phyloP scores from a whole-genome alignment of 805 yeast species.

The Yarrowia sp. region DNA sequence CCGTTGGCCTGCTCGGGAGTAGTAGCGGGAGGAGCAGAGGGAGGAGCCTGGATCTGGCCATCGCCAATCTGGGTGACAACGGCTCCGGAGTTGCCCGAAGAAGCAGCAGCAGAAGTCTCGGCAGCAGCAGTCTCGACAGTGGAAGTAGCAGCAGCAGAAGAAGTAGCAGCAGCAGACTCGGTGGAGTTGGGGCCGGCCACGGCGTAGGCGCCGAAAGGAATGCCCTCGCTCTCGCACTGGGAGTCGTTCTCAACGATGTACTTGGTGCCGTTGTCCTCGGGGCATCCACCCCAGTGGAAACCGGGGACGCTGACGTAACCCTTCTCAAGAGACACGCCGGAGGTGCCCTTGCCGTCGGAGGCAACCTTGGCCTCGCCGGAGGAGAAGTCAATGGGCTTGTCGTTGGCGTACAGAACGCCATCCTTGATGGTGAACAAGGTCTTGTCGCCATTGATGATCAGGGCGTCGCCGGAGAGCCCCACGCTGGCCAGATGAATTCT shows the following conservation, averaged over 20 bases:
- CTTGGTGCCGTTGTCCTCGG: background rate
- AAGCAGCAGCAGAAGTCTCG: background rate
- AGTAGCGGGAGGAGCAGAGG: constrained; percentile 21
- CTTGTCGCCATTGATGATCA: background rate
- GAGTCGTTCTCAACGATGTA: constrained; percentile 14
- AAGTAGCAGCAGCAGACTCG: background rate
- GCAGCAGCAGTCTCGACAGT: background rate
- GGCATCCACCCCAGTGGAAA: constrained; percentile 30
- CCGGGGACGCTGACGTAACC: constrained; percentile 26
- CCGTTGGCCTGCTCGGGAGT: constrained; percentile 37
- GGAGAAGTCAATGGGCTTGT: constrained; percentile 20
- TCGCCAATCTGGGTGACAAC: constrained; percentile 28
- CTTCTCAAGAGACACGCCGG: constrained; percentile 9
- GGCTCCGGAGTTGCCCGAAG: constrained; percentile 6
- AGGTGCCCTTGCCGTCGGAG: constrained; percentile 22
- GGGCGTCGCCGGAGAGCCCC: background rate
- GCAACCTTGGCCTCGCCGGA: constrained; percentile 28
- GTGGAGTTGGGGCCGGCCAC: background rate
- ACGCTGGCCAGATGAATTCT: constrained; percentile 14
- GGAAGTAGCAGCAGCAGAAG: background rate
- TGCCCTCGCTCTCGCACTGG: constrained; percentile 43
- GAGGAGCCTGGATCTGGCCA: constrained; percentile 35
- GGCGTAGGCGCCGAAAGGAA: constrained; percentile 31
- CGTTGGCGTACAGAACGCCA: constrained; percentile 19
- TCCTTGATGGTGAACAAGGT: constrained; percentile 23